Conservation (phyloP, 1,139 yeast species). For the Yamadazyma dendronema region DNA sequence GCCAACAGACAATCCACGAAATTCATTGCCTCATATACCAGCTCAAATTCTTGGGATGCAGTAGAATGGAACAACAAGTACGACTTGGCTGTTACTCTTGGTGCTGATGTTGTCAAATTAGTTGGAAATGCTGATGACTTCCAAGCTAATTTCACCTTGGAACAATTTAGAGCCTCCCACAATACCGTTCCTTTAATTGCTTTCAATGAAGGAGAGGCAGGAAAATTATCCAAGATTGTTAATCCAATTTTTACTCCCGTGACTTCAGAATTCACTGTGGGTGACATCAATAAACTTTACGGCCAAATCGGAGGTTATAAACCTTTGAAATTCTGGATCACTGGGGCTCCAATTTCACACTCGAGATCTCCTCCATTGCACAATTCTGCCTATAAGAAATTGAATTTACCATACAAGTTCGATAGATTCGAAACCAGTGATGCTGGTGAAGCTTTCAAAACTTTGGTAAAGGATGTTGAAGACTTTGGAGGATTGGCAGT, state of each 20-base stretch:
- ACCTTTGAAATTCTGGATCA: conserved; percentile 65
- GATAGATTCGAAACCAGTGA: conserved; percentile 65
- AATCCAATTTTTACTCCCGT: conserved; percentile 81
- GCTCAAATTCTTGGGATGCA: conserved; percentile 60
- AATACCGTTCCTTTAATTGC: conserved; percentile 69
- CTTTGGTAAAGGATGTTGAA: conserved; percentile 43
- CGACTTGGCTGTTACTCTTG: conserved; percentile 60
- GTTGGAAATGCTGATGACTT: conserved; percentile 72
- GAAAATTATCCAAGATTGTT: conserved; percentile 76
- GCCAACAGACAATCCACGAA: conserved; percentile 55
- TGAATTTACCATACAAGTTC: conserved; percentile 80
- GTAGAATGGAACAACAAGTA: conserved; percentile 75
- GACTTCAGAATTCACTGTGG: conserved; percentile 57
- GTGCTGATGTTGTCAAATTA: conserved; percentile 77
- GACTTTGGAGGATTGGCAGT: conserved; percentile 87
- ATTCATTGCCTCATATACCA: conserved; percentile 73
- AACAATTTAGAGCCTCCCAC: conserved; percentile 59
- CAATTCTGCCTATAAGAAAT: conserved; percentile 65
- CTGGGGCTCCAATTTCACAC: conserved; percentile 81
- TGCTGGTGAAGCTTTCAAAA: conserved; percentile 49
- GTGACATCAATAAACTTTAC: conserved; percentile 59
- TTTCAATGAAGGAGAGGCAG: conserved; percentile 74
- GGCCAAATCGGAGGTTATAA: conserved; percentile 62
- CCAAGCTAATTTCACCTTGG: conserved; percentile 69
- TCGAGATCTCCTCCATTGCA: conserved; percentile 89